These are phyloP conservation scores for Tilletia walkeri DNA, from an alignment of 1,284 basidiomycete genomes.

Conservation along the genomic window DNA sequence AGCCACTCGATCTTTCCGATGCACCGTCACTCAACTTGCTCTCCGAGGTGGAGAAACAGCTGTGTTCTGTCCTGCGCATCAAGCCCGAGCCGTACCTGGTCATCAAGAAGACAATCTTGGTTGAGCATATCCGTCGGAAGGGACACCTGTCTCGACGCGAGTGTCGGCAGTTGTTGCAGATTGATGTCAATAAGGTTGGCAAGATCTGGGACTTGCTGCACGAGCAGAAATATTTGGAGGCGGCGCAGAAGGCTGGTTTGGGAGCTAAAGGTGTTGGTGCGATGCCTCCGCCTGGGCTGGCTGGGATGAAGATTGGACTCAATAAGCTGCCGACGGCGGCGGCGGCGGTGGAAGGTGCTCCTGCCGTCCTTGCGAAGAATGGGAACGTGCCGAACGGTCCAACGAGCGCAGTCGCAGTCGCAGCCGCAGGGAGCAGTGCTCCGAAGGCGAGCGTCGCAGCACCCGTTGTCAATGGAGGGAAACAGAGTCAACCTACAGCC, in stretches of 20 bases:
- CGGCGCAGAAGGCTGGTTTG: slow-evolving; percentile 6
- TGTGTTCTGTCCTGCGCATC: slow-evolving; percentile 50
- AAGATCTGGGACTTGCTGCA: slow-evolving; percentile 53
- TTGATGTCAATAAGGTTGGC: slow-evolving; percentile 47
- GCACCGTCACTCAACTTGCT: slow-evolving; percentile 49
- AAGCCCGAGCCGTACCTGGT: slow-evolving; percentile 50
- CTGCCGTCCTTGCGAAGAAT: background rate
- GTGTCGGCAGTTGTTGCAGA: slow-evolving; percentile 43
- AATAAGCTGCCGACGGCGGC: background rate
- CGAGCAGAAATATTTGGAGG: slow-evolving; percentile 46
- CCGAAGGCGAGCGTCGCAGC: background rate
- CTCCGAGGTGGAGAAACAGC: slow-evolving; percentile 42
- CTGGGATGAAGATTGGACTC: background rate
- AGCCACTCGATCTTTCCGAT: slow-evolving; percentile 45
- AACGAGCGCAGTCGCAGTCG: background rate
- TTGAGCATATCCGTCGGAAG: slow-evolving; percentile 40
- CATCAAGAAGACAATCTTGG: slow-evolving; percentile 51
- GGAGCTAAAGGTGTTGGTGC: slow-evolving; percentile 6
- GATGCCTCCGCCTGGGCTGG: background rate
- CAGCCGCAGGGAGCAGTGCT: background rate
- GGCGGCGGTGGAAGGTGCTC: background rate
- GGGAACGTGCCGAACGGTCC: too few relatives aligned
- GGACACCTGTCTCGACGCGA: slow-evolving; percentile 46
- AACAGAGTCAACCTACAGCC: too few relatives aligned
- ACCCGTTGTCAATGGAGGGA: background rate